Base-by-base conservation (phyloP, 164 flowering plant species). In the Macadamia tetraphylla region DNA sequence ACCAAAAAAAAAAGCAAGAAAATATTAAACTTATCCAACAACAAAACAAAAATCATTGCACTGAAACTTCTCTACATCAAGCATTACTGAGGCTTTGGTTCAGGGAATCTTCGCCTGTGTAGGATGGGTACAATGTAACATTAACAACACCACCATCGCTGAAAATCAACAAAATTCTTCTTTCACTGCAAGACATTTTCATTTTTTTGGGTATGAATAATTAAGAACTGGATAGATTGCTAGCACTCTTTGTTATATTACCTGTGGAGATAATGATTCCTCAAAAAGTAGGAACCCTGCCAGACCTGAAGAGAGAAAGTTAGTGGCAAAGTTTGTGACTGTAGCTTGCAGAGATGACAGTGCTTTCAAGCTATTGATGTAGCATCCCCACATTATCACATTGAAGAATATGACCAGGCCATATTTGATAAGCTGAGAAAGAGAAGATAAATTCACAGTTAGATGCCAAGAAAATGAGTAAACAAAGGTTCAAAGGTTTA, bases 291-390 rank as follows among this genome's bases (percentile, higher is more conserved):
- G 80, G 79, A 78, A 85, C 43, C 96, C 98, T 46, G 98, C 94
- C 35, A 94, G 63, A 71, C 98, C 97, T 29, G 98, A 92, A 63
- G 85, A 69, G 30, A 91, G 89, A 75, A 94, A 94, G 72, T 91
- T 94, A 11, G 92, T 81, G 6, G 96, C 94, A 56, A 90, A 91
- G 77, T 90, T 94, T 53, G 93, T 88, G 18, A 88, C 97, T 1
- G 98, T 94, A 64, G 97, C 97, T 84, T 91, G 98, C 51, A 91
- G 79, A 62, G 98, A 89, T 3, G 98, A 87, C 44, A 94, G 87
- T 60, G 88, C 88, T 82, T 85, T 89, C 60, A 94, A 76, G 85
- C 96, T 94, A 81, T 91, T 91, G 32, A 88, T 86, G 58, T 88
- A 87, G 74, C 97, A 89, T 73, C 89, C 93, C 98, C 98, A 94